Conservation (phyloP, 2,329 filamentous ascomycete genomes). For the Cladosporium austrohemisphaericum region DNA sequence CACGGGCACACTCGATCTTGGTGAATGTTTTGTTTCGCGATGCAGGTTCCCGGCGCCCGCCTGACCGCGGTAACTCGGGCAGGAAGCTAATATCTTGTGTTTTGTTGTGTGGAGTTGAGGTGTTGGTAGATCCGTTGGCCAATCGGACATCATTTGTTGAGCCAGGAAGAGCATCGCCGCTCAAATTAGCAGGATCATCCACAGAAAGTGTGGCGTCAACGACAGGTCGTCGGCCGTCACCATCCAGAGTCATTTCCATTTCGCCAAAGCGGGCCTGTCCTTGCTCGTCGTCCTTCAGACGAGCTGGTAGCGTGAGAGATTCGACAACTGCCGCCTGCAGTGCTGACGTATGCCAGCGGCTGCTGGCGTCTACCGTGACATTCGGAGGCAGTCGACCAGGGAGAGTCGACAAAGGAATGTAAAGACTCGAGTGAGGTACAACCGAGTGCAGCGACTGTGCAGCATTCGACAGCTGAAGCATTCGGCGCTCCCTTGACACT, state of each 20-base stretch:
- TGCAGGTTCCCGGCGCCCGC: conserved; percentile 19
- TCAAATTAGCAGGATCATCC: conserved; percentile 35
- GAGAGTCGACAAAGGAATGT: conserved; percentile 69
- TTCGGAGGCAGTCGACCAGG: conserved; percentile 55
- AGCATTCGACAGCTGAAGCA: conserved; percentile 66
- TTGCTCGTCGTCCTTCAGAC: conserved; percentile 52
- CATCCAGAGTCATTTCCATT: conserved; percentile 65
- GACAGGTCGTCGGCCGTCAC: conserved; percentile 74
- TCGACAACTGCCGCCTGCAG: conserved; percentile 74
- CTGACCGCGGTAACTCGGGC: conserved; percentile 18
- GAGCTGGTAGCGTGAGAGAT: conserved; percentile 70
- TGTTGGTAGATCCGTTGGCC: conserved; percentile 30
- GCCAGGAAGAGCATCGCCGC: conserved; percentile 26
- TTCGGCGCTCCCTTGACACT: conserved; percentile 54
- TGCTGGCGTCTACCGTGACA: conserved; percentile 58
- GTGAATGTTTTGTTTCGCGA: conserved; percentile 38
- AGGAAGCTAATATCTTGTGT: conserved; percentile 26
- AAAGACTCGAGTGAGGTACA: conserved; percentile 67
- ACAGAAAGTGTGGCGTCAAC: conserved; percentile 69
- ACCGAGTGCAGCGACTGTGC: conserved; percentile 68
- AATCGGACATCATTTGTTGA: conserved; percentile 31
- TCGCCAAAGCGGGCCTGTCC: conserved; percentile 55
- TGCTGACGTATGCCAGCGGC: conserved; percentile 76
- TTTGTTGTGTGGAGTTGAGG: conserved; percentile 15
- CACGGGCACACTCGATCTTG: conserved; percentile 37